Evolutionary conservation across 2,329 filamentous ascomycete genomes (phyloP).

Genomic region (Dothiorella sarmentorum): DNA sequence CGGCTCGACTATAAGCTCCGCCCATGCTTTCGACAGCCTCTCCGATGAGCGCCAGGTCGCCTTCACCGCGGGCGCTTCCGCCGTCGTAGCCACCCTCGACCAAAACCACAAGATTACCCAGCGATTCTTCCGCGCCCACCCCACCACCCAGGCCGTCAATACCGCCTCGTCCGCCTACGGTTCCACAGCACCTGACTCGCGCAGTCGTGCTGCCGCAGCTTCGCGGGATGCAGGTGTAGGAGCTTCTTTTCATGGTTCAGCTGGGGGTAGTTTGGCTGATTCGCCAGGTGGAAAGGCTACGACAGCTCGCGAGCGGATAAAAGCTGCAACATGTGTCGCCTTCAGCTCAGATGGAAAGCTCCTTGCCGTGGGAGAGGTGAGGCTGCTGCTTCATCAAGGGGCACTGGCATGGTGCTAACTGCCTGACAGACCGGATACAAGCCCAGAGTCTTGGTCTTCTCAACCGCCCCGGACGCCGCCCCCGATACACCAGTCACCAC

Average conservation of each 20-base stretch:
- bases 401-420: constrained; percentile 29
- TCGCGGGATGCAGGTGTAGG: constrained; percentile 48
- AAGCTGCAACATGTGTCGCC: constrained; percentile 86
- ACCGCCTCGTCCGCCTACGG: constrained; percentile 53
- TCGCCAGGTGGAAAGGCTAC: constrained; percentile 64
- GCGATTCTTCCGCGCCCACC: constrained; percentile 85
- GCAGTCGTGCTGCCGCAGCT: constrained; percentile 55
- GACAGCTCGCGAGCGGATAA: constrained; percentile 88
- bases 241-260: constrained; percentile 44
- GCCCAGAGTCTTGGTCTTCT: constrained; percentile 87
- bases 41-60: constrained; percentile 70
- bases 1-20: constrained; percentile 80
- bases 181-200: constrained; percentile 46
- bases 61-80: constrained; percentile 88
- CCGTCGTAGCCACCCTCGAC: constrained; percentile 81
- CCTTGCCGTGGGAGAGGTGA: constrained; percentile 81
- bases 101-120: constrained; percentile 64
- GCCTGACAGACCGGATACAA: constrained; percentile 74
- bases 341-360: constrained; percentile 84
- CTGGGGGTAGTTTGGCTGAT: constrained; percentile 56
- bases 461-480: constrained; percentile 68
- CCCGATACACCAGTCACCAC: constrained; percentile 80
- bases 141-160: constrained; percentile 65
- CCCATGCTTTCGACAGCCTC: constrained; percentile 82
- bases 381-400: constrained; percentile 21